These are phyloP conservation scores for Sclerotiophoma versabilis DNA, from an alignment of 2,329 filamentous ascomycete genomes.

Conservation along the genomic window DNA sequence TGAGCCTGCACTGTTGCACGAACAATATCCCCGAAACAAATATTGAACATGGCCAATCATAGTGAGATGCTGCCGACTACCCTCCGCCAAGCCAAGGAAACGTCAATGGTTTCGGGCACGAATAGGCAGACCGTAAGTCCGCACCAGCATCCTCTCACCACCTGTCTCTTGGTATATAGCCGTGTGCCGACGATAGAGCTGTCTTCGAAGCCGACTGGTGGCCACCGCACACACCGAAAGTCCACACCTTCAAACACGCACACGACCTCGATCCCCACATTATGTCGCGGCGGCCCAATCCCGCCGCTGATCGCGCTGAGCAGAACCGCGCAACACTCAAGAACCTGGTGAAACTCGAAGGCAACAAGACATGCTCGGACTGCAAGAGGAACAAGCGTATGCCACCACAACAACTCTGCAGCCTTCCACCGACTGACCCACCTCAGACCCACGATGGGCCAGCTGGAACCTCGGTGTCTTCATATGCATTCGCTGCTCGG, in stretches of 20 bases:
- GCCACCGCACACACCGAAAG: neutral
- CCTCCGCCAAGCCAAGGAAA: slow-evolving; percentile 12
- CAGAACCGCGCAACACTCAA: slow-evolving; percentile 96
- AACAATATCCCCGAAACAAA: neutral
- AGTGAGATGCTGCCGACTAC: slow-evolving; percentile 4
- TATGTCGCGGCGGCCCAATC: slow-evolving; percentile 84
- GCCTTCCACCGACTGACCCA: slow-evolving; percentile 30
- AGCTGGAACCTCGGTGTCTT: slow-evolving; percentile 99
- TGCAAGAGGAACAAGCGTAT: slow-evolving; percentile 98
- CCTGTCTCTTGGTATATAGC: slow-evolving; percentile 3
- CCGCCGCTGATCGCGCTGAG: slow-evolving; percentile 84
- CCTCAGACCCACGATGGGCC: slow-evolving; percentile 93
- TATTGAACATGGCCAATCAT: slow-evolving; percentile 10
- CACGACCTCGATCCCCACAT: slow-evolving; percentile 31
- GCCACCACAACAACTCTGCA: slow-evolving; percentile 35
- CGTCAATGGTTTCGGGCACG: slow-evolving; percentile 14
- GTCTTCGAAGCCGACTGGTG: neutral
- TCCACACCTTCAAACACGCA: neutral
- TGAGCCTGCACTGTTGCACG: slow-evolving; percentile 2
- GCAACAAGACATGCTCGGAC: slow-evolving; percentile 96
- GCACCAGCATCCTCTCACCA: slow-evolving; percentile 5
- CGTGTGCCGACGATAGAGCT: neutral
- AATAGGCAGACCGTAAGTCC: neutral
- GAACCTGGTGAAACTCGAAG: slow-evolving; percentile 89
- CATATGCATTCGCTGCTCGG: slow-evolving; percentile 96